Evolutionary conservation across 2,329 filamentous ascomycete genomes (phyloP).

Genomic region (Exophiala sp.): DNA sequence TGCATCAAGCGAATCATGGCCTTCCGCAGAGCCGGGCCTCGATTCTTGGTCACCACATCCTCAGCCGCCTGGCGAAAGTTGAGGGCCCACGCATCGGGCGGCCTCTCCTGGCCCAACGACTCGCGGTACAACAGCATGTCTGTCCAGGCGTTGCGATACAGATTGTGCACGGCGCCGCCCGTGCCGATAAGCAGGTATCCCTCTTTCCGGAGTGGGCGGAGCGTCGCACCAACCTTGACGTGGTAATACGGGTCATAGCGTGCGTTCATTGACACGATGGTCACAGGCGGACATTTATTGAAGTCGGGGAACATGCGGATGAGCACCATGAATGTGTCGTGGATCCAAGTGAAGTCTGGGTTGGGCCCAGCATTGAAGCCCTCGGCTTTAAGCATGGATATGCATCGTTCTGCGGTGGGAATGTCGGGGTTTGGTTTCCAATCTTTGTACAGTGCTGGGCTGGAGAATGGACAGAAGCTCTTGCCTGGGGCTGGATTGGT

Average conservation of each 20-base stretch:
- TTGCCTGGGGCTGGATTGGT: conserved; percentile 55
- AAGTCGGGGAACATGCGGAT: conserved; percentile 27
- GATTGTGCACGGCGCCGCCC: conserved; percentile 66
- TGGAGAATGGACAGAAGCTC: not conserved
- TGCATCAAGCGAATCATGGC: conserved; percentile 64
- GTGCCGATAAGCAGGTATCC: conserved; percentile 58
- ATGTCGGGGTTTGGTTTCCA: conserved; percentile 62
- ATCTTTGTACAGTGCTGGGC: conserved; percentile 60
- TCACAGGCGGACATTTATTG: conserved; percentile 61
- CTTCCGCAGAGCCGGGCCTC: conserved; percentile 53
- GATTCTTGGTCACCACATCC: conserved; percentile 55
- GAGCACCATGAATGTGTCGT: conserved; percentile 44
- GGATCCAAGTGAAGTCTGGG: conserved; percentile 63
- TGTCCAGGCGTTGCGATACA: conserved; percentile 62
- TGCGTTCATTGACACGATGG: conserved; percentile 55
- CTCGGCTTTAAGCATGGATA: conserved; percentile 47
- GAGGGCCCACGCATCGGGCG: conserved; percentile 59
- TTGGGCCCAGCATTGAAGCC: conserved; percentile 56
- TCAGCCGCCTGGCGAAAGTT: conserved; percentile 65
- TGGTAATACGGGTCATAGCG: conserved; percentile 57
- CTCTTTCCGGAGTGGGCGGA: conserved; percentile 54
- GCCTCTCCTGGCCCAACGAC: conserved; percentile 59
- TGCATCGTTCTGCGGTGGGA: conserved; percentile 47
- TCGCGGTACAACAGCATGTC: conserved; percentile 63
- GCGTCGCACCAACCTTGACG: conserved; percentile 54